phyloP scores from a whole-genome alignment of 163 green algal genomes.

The Scenedesmus sp. region DNA sequence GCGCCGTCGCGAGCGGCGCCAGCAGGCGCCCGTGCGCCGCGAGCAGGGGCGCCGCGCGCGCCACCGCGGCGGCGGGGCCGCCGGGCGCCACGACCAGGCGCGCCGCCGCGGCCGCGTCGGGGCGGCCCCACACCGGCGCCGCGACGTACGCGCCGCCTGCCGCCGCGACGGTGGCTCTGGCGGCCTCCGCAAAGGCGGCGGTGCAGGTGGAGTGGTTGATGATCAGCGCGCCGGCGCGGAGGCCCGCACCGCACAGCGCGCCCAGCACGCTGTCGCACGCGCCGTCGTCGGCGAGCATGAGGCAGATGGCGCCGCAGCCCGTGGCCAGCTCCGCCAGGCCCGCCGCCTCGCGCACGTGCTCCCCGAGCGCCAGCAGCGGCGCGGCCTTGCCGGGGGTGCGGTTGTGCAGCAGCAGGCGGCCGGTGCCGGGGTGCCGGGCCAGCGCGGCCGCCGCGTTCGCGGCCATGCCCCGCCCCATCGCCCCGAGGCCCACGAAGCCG shows the following conservation, averaged over 20 bases:
- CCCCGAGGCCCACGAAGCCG: constrained; percentile 50
- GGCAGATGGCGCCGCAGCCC: constrained; percentile 47
- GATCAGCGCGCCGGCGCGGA: constrained; percentile 45
- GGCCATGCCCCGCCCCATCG: constrained; percentile 55
- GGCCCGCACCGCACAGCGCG: constrained; percentile 6
- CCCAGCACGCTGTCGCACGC: constrained; percentile 42
- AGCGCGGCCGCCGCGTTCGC: too few relatives aligned
- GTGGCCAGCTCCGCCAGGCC: constrained; percentile 35
- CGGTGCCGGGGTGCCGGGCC: too few relatives aligned
- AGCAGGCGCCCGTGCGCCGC: constrained; percentile 45
- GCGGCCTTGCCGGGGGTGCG: constrained; percentile 48
- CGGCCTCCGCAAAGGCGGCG: constrained; percentile 45
- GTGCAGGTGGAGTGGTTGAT: constrained; percentile 67
- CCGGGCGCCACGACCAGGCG: constrained; percentile 54
- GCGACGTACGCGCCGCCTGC: constrained; percentile 48
- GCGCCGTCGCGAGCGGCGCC: constrained; percentile 47
- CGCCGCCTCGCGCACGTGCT: too few relatives aligned
- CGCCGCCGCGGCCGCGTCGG: constrained; percentile 59
- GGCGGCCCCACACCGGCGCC: constrained; percentile 67
- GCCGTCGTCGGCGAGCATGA: constrained; percentile 54
- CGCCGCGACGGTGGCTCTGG: background rate
- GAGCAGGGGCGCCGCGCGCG: constrained; percentile 30
- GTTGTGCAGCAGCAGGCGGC: constrained; percentile 54
- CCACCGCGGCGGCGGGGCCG: constrained; percentile 16
- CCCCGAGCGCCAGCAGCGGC: too few relatives aligned